Base-by-base conservation (phyloP, 2,329 filamentous ascomycete genomes). In the Phialophora chinensis region DNA sequence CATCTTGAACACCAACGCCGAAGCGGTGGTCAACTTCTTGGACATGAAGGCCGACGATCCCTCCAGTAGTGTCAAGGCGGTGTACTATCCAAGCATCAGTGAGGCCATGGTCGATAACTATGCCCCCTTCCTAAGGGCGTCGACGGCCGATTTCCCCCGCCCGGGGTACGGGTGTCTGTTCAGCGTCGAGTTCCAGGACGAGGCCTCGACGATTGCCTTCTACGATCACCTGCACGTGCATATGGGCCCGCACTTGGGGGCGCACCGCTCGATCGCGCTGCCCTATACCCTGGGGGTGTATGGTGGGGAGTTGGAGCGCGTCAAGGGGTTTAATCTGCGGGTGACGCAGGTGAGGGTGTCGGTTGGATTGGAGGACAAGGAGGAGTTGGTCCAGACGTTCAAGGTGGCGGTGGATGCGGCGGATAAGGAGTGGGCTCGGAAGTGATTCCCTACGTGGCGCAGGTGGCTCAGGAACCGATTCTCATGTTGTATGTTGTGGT, bases 151-250 rank as follows among this genome's bases (percentile, higher is more conserved):
- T 1, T 81, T 86, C 63, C 79, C 76, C 0, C 31, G n/a, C 1
- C 83, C 85, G 0, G 85, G 85, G 0, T 85, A 86, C 71, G 86
- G 86, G 2, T 86, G 83, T 69, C 80, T 88, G 1, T 73, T 88
- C 14, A 83, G 76, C 8, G 75, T 87, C 31, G 82, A 86, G 53
- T 83, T 88, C 53, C 53, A 63, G 2, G 47, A 42, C 50, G 25
- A 62, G 17, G 47, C 60, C 3, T 49, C 68, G 17, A 73, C 76
- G 1, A 69, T 69, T 10, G 58, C 62, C 1, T 78, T 79, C 60
- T 76, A 76, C 65, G 72, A 78, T 62, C 62, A 62, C 4, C 65
- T 79, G 23, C 69, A 77, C 62, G 67, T 77, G 8, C 71, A 71
- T 23, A 77, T 77, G 60, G 75, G 77, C 0, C 72, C 74, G 44